phyloP scores from a whole-genome alignment of 2,329 filamentous ascomycete genomes.

The Graphium sp. region DNA sequence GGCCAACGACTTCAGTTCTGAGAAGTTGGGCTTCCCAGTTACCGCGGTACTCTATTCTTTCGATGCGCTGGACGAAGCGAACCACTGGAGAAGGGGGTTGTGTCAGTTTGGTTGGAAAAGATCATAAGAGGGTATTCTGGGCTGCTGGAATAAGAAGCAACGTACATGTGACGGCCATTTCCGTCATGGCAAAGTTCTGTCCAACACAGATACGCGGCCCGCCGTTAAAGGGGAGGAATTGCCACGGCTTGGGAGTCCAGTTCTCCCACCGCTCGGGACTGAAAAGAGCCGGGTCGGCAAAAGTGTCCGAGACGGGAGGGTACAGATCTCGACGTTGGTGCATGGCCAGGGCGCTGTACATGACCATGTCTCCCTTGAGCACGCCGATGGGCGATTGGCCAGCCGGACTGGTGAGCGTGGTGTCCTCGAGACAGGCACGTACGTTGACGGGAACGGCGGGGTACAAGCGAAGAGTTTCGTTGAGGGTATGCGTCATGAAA shows the following conservation, averaged over 20 bases:
- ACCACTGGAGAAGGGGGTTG: too few species aligned
- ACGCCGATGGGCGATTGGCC: constrained; percentile 45
- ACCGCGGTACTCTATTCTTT: too few species aligned
- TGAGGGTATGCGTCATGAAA: constrained; percentile 57
- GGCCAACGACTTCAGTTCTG: too few species aligned
- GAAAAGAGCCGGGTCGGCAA: constrained; percentile 32
- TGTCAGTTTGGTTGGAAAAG: too few species aligned
- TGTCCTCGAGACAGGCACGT: constrained; percentile 54
- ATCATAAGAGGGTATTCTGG: too few species aligned
- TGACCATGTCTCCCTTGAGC: constrained; percentile 46
- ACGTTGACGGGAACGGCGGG: constrained; percentile 69
- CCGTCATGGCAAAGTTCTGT: constrained; percentile 67
- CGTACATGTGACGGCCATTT: constrained; percentile 62
- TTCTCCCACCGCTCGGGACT: constrained; percentile 49
- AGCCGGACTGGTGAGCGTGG: constrained; percentile 55
- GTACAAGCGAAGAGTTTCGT: constrained; percentile 65
- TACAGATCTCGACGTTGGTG: constrained; percentile 52
- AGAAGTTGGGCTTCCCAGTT: too few species aligned
- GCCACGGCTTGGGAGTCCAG: constrained; percentile 50
- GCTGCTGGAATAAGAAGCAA: constrained; percentile 56
- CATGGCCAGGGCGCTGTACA: constrained; percentile 55
- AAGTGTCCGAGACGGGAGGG: constrained; percentile 26
- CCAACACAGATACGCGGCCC: constrained; percentile 61
- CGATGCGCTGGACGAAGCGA: too few species aligned
- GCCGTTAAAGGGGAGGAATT: constrained; percentile 62